phyloP scores from a whole-genome alignment of 371 early-diverging fungal genomes.

The Mucor saturninus region DNA sequence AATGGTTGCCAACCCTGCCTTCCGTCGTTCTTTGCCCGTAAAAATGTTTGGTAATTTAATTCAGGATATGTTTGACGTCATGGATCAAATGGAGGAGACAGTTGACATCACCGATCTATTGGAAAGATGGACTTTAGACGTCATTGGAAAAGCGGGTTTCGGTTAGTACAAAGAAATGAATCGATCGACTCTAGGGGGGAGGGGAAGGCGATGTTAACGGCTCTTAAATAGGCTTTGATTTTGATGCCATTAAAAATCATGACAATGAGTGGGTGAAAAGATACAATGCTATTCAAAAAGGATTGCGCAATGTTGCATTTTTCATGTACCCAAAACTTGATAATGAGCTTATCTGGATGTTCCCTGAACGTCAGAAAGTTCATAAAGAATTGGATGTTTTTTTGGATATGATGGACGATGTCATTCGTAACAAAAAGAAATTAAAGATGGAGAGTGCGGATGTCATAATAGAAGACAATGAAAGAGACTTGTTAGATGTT shows the following conservation, averaged over 20 bases:
- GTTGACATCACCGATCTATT: slow-evolving; percentile 15
- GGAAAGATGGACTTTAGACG: slow-evolving; percentile 41
- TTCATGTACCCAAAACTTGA: slow-evolving; percentile 57
- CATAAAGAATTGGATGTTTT: not conserved
- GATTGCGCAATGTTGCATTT: slow-evolving; percentile 36
- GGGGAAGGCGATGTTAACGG: too few relatives aligned
- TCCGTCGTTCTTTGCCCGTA: slow-evolving; percentile 38
- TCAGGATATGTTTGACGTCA: slow-evolving; percentile 17
- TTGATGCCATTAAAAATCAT: slow-evolving; percentile 28
- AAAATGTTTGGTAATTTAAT: slow-evolving; percentile 28
- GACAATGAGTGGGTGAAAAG: slow-evolving; percentile 27
- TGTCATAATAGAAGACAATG: slow-evolving; percentile 8
- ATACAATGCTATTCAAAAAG: slow-evolving; percentile 31
- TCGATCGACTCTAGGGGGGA: too few relatives aligned
- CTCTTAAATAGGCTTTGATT: slow-evolving; percentile 25
- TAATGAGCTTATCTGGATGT: slow-evolving; percentile 6
- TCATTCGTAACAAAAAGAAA: slow-evolving; percentile 11
- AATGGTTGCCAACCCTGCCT: slow-evolving; percentile 47
- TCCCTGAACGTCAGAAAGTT: not conserved
- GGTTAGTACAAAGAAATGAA: slow-evolving; percentile 12
- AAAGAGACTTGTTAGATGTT: slow-evolving; percentile 2
- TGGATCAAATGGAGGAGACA: slow-evolving; percentile 18
- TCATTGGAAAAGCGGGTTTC: slow-evolving; percentile 40
- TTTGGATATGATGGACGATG: not conserved
- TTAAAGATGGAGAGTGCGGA: slow-evolving; percentile 1